Conservation (phyloP, 1,284 basidiomycete genomes). For the Moniliella sp. region DNA sequence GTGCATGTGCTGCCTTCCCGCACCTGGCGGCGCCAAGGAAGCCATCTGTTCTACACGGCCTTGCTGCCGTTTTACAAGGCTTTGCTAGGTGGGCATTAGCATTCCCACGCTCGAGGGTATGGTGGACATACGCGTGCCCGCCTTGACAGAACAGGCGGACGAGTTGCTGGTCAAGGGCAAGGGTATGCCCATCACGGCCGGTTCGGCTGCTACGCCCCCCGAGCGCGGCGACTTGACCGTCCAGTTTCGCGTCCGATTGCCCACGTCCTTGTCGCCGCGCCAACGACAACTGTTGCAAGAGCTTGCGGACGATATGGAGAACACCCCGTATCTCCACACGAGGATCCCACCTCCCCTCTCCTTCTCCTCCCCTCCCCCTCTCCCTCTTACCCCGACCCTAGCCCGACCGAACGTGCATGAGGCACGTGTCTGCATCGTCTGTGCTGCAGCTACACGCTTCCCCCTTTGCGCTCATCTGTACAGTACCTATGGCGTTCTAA, state of each 20-base stretch:
- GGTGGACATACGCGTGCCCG: constrained; percentile 76
- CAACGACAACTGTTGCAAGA: constrained; percentile 70
- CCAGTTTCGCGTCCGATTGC: constrained; percentile 65
- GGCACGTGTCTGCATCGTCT: too few species aligned
- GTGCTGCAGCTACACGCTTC: too few species aligned
- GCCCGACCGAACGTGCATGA: too few species aligned
- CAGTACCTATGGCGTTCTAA: too few species aligned
- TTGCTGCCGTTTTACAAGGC: constrained; percentile 78
- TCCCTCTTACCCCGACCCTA: too few species aligned
- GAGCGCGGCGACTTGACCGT: constrained; percentile 74
- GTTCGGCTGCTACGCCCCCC: constrained; percentile 19
- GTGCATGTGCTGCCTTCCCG: constrained; percentile 64
- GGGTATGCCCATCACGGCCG: constrained; percentile 47
- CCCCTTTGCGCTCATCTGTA: too few species aligned
- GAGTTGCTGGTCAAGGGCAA: constrained; percentile 81
- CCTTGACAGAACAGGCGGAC: constrained; percentile 84
- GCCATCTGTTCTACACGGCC: constrained; percentile 72
- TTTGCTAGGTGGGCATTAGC: constrained; percentile 70
- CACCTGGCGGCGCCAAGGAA: constrained; percentile 70
- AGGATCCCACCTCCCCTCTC: too few species aligned
- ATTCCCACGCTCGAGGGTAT: constrained; percentile 89
- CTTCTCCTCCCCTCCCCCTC: too few species aligned
- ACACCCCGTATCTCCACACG: too few species aligned
- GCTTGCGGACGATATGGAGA: constrained; percentile 78
- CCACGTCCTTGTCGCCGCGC: constrained; percentile 45